Evolutionary conservation across 2,329 filamentous ascomycete genomes (phyloP).

Genomic region (Gnomoniopsis sp.): DNA sequence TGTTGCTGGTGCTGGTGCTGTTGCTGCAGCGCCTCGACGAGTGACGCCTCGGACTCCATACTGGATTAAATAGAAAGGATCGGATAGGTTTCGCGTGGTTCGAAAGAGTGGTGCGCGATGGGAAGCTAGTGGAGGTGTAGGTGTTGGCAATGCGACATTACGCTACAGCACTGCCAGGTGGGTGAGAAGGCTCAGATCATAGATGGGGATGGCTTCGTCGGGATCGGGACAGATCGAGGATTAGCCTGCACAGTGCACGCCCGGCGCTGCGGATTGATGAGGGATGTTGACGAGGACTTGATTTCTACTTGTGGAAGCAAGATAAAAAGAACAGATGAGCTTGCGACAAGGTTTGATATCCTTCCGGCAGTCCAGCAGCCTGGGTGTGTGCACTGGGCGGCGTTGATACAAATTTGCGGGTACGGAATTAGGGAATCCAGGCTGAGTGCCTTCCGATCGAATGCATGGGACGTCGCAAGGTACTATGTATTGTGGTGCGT

Average conservation of each 20-base stretch:
- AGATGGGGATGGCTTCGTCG: background rate
- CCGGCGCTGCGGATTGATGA: background rate
- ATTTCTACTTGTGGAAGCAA: background rate
- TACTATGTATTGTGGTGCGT: too few species aligned
- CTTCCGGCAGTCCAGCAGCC: too few species aligned
- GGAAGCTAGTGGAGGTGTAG: background rate
- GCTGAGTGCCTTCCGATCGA: background rate
- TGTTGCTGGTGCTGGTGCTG: slow-evolving; percentile 5
- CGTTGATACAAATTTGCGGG: background rate
- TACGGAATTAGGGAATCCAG: background rate
- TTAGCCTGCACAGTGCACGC: background rate
- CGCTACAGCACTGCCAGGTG: too few species aligned
- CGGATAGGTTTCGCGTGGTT: background rate
- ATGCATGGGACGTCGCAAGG: background rate
- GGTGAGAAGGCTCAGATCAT: too few species aligned
- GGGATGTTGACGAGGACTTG: background rate
- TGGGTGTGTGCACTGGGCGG: background rate
- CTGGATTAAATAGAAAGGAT: background rate
- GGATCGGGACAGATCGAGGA: background rate
- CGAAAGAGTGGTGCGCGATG: background rate
- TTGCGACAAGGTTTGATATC: too few species aligned
- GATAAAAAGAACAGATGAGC: too few species aligned
- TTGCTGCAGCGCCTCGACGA: slow-evolving; percentile 8
- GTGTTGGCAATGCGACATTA: background rate
- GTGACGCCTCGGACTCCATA: slow-evolving; percentile 1